Evolutionary conservation across 2,329 filamentous ascomycete species (phyloP), one percentile per base, ranked within the genome.

Genomic region (Ophiostoma pallidulum): DNA sequence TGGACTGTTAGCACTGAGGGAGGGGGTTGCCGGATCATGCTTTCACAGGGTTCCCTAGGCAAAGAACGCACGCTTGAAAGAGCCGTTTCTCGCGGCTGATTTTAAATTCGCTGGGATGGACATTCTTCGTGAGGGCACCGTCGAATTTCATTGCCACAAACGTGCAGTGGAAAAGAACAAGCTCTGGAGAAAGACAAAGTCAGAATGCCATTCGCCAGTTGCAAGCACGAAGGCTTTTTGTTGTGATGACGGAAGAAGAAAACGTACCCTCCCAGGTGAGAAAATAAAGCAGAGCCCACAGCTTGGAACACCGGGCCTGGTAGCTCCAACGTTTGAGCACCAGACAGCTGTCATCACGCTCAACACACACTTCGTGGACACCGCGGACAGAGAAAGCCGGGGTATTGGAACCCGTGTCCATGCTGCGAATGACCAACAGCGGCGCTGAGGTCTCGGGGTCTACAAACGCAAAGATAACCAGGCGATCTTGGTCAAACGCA

Each of bases 131-230:
- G 37, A 70, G 58, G 12, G 58, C 59, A 50, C 72, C 76, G 2
- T 70, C 66, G 13, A 68, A 67, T 56, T 80, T 81, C 46, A 81
- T 66, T 1, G 72, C 70, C 14, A 78, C 61, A 54, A 82, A 80
- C 0, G 72, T 70, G 54, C 70, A 75, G 55, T 80, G 74, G 53
- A 80, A 75, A 1, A 82, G 65, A 2, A 78, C 72, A 62, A 81
- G 68, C 59, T 79, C 78, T 80, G 45, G 43, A 8, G 48, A 58
- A 32, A 56, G 56, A 47, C 22, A 51, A 36, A 10, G 4, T 26
- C 16, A 33, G 7, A 6, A 33, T 33, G 7, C 6, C 6, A 33
- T 33, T 6, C 13, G 5, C 10, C 7, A 12, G 5, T 33, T 10
- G 5, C 24, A 28, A 28, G 10, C 10, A 28, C 24, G 24, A 28